Evolutionary conservation across 345 rosid genomes (phyloP).

Genomic region (Linum lewisii): DNA sequence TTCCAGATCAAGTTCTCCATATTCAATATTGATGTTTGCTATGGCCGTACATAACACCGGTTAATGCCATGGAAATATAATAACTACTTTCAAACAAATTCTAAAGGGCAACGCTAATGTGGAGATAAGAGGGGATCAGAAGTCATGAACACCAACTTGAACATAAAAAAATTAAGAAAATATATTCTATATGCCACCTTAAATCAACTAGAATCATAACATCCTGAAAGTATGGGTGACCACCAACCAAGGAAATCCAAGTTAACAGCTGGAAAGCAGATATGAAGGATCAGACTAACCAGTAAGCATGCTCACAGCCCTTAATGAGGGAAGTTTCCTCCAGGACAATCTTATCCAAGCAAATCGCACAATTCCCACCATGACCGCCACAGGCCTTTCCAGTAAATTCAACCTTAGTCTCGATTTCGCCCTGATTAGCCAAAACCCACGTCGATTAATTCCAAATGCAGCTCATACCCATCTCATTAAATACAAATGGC

Average conservation of each 20-base stretch:
- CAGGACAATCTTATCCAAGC: slow-evolving; percentile 71
- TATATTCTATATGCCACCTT: no score
- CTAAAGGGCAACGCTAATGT: no score
- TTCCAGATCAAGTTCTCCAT: no score
- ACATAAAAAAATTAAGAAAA: no score
- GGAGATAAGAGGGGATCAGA: no score
- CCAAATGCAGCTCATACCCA: neutral
- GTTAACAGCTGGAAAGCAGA: neutral
- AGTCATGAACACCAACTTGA: no score
- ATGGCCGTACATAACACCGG: no score
- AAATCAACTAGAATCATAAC: neutral
- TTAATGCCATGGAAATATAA: no score
- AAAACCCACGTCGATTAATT: neutral
- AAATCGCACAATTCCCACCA: slow-evolving; percentile 76
- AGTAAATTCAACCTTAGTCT: slow-evolving; percentile 12
- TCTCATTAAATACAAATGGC: neutral
- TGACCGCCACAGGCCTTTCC: slow-evolving; percentile 46
- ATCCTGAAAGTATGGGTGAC: no score
- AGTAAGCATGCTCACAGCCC: slow-evolving; percentile 96
- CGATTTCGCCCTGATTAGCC: slow-evolving; percentile 36
- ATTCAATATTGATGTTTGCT: no score
- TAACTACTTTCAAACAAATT: no score
- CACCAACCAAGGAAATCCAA: neutral
- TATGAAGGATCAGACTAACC: slow-evolving; percentile 29
- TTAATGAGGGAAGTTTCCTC: slow-evolving; percentile 85